phyloP scores from a whole-genome alignment of 305 asterid genomes.

The Fraxinus platypoda region DNA sequence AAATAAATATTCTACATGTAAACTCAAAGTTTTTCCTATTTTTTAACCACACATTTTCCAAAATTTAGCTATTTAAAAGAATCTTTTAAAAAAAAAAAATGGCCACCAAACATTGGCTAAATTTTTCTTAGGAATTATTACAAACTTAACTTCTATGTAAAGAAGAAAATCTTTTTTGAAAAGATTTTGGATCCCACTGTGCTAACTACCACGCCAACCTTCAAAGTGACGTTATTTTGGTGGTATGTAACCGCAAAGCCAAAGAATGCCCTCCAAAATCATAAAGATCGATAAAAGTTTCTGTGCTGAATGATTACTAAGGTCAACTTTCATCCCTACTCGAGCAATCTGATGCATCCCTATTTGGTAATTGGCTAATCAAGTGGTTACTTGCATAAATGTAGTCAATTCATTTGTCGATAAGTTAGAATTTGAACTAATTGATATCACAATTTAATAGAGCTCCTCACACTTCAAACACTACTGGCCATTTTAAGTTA shows the following conservation, averaged over 20 bases:
- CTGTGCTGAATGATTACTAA: background rate
- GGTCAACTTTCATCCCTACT: background rate
- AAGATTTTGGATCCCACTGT: slow-evolving; percentile 19
- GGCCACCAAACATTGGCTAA: background rate
- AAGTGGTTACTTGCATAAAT: background rate
- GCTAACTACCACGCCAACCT: slow-evolving; percentile 37
- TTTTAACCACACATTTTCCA: too few species aligned
- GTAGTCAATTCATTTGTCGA: background rate
- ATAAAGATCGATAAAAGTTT: background rate
- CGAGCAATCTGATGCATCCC: background rate
- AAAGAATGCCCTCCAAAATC: background rate
- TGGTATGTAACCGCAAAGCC: slow-evolving; percentile 18
- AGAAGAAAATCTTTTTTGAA: slow-evolving; percentile 43
- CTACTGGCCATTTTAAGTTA: background rate
- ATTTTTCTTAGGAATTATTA: slow-evolving; percentile 17
- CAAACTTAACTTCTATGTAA: slow-evolving; percentile 44
- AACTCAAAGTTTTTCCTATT: too few species aligned
- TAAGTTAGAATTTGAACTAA: background rate
- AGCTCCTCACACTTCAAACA: background rate
- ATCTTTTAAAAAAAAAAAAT: too few species aligned
- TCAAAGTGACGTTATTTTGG: slow-evolving; percentile 44
- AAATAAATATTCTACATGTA: too few species aligned
- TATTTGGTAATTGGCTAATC: background rate
- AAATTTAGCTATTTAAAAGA: too few species aligned
- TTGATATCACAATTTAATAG: background rate